phyloP scores from a whole-genome alignment of 2,329 filamentous ascomycete genomes.

The Hansfordia pulvinata region DNA sequence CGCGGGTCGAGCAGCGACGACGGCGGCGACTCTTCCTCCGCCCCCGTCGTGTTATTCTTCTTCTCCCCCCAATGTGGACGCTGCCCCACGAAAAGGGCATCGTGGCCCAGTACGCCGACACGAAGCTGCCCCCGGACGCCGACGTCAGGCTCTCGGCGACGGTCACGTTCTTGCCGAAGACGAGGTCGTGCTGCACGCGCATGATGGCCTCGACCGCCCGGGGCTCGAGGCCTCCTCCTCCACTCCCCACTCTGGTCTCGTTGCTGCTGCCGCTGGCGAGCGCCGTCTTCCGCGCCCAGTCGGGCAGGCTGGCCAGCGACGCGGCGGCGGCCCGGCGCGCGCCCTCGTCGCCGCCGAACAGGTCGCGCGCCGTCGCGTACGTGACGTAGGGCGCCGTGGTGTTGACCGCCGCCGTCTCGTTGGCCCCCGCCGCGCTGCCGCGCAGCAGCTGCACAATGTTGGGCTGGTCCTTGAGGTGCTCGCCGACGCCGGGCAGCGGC shows the following conservation, averaged over 20 bases:
- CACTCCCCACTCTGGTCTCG: slow-evolving; percentile 13
- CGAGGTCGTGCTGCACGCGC: slow-evolving; percentile 33
- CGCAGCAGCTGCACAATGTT: slow-evolving; percentile 12
- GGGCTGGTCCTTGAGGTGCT: slow-evolving; percentile 38
- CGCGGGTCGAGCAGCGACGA: slow-evolving; percentile 22
- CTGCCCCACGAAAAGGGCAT: slow-evolving; percentile 25
- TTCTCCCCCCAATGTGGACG: slow-evolving; percentile 19
- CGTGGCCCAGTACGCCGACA: slow-evolving; percentile 22
- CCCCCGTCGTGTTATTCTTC: too few relatives aligned
- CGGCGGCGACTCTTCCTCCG: slow-evolving; percentile 18
- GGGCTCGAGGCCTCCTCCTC: slow-evolving; percentile 25
- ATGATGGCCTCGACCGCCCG: too few relatives aligned
- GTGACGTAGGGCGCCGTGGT: slow-evolving; percentile 15
- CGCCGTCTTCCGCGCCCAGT: slow-evolving; percentile 18
- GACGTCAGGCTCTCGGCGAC: slow-evolving; percentile 31
- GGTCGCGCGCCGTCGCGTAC: slow-evolving; percentile 14
- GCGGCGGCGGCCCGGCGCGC: slow-evolving; percentile 16
- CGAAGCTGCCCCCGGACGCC: slow-evolving; percentile 13
- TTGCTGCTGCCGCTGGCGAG: slow-evolving; percentile 13
- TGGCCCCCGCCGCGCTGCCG: slow-evolving; percentile 6
- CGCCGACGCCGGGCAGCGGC: slow-evolving; percentile 35
- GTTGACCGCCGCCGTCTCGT: slow-evolving; percentile 6
- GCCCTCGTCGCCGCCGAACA: slow-evolving; percentile 14
- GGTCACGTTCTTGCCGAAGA: slow-evolving; percentile 29
- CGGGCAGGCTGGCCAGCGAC: slow-evolving; percentile 11